Conservation (phyloP, 371 early-diverging fungal genomes). For the Rhizomucor pusillus region DNA sequence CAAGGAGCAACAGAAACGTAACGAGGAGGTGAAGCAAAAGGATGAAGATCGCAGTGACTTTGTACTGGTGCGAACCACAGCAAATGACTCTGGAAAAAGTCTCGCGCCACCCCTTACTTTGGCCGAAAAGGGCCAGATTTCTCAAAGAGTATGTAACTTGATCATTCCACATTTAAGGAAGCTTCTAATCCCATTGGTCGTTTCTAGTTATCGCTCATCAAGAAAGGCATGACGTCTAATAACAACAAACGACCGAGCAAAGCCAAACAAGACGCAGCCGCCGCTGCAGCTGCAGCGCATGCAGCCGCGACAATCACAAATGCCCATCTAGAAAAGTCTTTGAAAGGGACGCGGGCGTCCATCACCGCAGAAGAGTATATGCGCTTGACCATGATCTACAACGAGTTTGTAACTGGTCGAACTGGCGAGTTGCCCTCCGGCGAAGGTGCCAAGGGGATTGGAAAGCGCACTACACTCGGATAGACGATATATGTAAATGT, state of each 20-base stretch:
- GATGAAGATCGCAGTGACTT: conserved; percentile 33
- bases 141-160: conserved; percentile 48
- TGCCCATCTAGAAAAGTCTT: conserved; percentile 56
- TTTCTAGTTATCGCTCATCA: conserved; percentile 51
- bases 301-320: conserved; percentile 45
- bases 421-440: conserved; percentile 68
- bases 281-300: conserved; percentile 12
- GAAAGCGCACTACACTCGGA: conserved; percentile 63
- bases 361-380: conserved; percentile 60
- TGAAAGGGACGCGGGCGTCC: conserved; percentile 62
- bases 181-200: background rate
- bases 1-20: conserved; percentile 38
- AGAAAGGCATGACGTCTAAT: conserved; percentile 32
- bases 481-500: conserved; percentile 12
- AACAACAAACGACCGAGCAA: background rate
- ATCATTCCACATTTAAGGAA: background rate
- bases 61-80: conserved; percentile 23
- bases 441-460: conserved; percentile 65
- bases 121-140: conserved; percentile 62
- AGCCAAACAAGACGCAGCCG: conserved; percentile 8
- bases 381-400: conserved; percentile 58
- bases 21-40: conserved; percentile 20
- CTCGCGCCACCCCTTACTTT: conserved; percentile 45
- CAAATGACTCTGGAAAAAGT: conserved; percentile 9
- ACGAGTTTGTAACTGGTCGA: conserved; percentile 67